Percentiles rank a stretch among this genome's conserved stretches.
Conservation (phyloP, 768 basidiomycete genomes). For the Glaciozyma martinii region DNA sequence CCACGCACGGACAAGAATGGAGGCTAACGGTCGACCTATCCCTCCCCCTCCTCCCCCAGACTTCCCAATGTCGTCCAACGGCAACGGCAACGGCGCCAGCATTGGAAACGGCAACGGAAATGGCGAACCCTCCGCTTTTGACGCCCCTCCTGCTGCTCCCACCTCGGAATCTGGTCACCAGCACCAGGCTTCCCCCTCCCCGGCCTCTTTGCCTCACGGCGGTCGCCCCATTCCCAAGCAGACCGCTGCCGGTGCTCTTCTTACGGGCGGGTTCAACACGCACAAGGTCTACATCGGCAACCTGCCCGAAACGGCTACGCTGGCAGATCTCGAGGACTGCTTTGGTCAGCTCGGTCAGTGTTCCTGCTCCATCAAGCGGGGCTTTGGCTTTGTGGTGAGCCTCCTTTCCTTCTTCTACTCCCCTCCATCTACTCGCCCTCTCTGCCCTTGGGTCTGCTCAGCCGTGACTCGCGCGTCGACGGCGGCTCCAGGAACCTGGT, state of each 20-base stretch:
- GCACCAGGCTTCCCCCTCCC: not conserved
- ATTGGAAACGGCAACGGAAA: not conserved
- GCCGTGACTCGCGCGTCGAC: no score
- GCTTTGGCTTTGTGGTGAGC: conserved; percentile 36
- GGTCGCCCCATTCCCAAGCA: not conserved
- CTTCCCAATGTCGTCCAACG: not conserved
- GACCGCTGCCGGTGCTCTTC: conserved; percentile 15
- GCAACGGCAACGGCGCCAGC: not conserved
- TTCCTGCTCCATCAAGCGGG: conserved; percentile 27
- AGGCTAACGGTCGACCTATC: no score
- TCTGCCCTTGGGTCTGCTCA: no score
- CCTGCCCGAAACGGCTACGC: conserved; percentile 32
- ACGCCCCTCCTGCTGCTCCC: not conserved
- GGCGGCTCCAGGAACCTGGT: no score
- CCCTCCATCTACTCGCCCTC: not conserved
- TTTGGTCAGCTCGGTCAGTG: conserved; percentile 34
- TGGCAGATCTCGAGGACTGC: conserved; percentile 33
- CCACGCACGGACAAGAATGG: no score
- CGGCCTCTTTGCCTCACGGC: not conserved
- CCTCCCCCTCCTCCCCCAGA: no score
- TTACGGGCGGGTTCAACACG: conserved; percentile 28
- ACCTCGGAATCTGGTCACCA: not conserved
- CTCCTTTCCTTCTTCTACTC: not conserved
- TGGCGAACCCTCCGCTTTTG: not conserved
- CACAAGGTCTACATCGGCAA: conserved; percentile 35